Conservation (phyloP, 352 stramenopile genomes). For the Globisporangium canariense region DNA sequence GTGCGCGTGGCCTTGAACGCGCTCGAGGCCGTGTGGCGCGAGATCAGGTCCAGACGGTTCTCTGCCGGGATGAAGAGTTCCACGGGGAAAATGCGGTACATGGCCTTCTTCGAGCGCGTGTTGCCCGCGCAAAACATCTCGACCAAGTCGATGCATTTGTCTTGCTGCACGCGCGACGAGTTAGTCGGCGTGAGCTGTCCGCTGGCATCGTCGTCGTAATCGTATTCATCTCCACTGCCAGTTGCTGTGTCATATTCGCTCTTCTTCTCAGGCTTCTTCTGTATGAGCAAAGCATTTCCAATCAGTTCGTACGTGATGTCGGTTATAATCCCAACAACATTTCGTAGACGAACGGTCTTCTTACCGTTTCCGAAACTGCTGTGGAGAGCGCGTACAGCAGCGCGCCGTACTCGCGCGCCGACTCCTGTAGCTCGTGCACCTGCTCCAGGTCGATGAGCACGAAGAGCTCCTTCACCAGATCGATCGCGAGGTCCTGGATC, state of each 20-base stretch:
- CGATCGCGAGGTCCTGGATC: conserved; percentile 56
- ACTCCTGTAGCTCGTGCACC: conserved; percentile 76
- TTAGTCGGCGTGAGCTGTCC: conserved; percentile 40
- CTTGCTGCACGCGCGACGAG: conserved; percentile 24
- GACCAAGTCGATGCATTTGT: conserved; percentile 67
- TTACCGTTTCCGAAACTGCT: conserved; percentile 32
- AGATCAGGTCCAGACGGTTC: conserved; percentile 47
- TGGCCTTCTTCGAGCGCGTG: conserved; percentile 66
- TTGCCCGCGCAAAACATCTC: conserved; percentile 84
- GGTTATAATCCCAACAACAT: not conserved
- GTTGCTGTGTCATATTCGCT: not conserved
- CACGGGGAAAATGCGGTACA: conserved; percentile 78
- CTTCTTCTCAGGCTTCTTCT: conserved; percentile 9
- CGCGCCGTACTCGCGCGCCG: conserved; percentile 69
- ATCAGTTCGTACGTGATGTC: not conserved
- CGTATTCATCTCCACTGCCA: conserved; percentile 12
- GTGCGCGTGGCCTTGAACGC: conserved; percentile 37
- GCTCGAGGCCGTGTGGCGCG: conserved; percentile 52
- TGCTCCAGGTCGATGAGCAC: conserved; percentile 67
- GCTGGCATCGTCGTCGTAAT: conserved; percentile 17
- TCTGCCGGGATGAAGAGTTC: conserved; percentile 74
- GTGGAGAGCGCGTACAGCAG: conserved; percentile 63
- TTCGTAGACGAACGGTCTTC: not conserved
- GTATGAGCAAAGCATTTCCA: not conserved
- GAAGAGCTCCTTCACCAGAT: conserved; percentile 78